phyloP scores from a whole-genome alignment of 768 basidiomycete genomes.

The Mycena capillaripes region DNA sequence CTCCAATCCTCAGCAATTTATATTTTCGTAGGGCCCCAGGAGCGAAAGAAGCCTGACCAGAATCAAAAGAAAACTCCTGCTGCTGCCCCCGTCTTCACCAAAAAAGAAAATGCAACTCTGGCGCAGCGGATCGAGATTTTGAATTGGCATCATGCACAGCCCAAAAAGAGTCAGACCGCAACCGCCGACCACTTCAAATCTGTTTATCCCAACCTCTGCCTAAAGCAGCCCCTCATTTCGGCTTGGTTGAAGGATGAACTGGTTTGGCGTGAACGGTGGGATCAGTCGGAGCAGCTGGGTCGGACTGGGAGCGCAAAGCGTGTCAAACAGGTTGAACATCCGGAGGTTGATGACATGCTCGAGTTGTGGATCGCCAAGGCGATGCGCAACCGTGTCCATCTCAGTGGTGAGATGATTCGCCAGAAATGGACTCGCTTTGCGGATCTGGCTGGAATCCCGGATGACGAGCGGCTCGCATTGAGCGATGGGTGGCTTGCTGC shows the following conservation, averaged over 20 bases:
- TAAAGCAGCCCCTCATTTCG: conserved; percentile 45
- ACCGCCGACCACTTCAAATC: conserved; percentile 41
- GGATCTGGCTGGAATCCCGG: conserved; percentile 45
- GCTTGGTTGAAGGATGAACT: conserved; percentile 47
- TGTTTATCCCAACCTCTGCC: conserved; percentile 43
- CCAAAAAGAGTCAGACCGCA: conserved; percentile 37
- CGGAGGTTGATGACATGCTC: conserved; percentile 51
- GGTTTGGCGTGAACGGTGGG: conserved; percentile 41
- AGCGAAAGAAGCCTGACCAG: conserved; percentile 9
- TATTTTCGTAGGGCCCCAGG: background rate
- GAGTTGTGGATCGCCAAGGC: conserved; percentile 53
- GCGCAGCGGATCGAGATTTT: conserved; percentile 45
- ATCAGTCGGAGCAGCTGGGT: background rate
- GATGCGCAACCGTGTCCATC: conserved; percentile 43
- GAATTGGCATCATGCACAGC: conserved; percentile 44
- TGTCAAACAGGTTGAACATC: conserved; percentile 46
- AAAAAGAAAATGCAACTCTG: conserved; percentile 42
- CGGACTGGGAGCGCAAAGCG: conserved; percentile 39
- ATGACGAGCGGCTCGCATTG: conserved; percentile 47
- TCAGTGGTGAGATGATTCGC: conserved; percentile 51
- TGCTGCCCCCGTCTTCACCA: conserved; percentile 21
- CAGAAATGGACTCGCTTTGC: conserved; percentile 53
- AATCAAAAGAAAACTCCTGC: background rate
- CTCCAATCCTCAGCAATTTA: background rate
- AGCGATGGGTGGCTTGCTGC: conserved; percentile 52